Evolutionary conservation across 2,329 filamentous ascomycete genomes (phyloP).

Genomic region (Chaetothyriales sp.): DNA sequence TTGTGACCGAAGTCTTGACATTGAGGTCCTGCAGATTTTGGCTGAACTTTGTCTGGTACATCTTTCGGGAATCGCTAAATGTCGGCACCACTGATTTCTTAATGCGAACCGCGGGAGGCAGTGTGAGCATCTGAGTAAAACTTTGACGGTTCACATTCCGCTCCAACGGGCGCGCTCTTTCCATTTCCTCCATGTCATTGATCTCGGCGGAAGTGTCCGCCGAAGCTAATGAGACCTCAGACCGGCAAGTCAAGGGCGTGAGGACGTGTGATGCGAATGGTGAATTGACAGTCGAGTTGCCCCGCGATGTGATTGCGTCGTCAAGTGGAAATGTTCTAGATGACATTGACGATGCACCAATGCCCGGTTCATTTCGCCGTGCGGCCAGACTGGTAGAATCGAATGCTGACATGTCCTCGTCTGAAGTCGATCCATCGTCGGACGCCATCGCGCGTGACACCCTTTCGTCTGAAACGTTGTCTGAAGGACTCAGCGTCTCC

Average conservation of each 20-base stretch:
- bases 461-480: neutral
- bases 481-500: neutral
- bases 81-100: constrained; percentile 41
- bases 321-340: neutral
- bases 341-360: neutral
- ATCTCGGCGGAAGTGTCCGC: neutral
- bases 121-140: neutral
- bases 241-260: neutral
- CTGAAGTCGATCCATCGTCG: neutral
- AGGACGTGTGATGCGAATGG: neutral
- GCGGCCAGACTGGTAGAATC: neutral
- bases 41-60: constrained; percentile 40
- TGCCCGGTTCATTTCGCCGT: neutral
- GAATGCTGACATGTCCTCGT: neutral
- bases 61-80: constrained; percentile 42
- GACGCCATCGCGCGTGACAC: neutral
- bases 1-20: constrained; percentile 36
- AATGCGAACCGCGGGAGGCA: neutral
- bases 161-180: neutral
- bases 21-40: constrained; percentile 35
- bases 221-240: neutral
- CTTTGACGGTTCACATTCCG: neutral
- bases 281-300: neutral
- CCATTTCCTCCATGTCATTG: neutral
- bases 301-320: neutral